A percentile compares a stretch with the other conserved stretches of the same genome.
Conservation (phyloP, 768 basidiomycete genomes). For the Psilocybe cyanescens region DNA sequence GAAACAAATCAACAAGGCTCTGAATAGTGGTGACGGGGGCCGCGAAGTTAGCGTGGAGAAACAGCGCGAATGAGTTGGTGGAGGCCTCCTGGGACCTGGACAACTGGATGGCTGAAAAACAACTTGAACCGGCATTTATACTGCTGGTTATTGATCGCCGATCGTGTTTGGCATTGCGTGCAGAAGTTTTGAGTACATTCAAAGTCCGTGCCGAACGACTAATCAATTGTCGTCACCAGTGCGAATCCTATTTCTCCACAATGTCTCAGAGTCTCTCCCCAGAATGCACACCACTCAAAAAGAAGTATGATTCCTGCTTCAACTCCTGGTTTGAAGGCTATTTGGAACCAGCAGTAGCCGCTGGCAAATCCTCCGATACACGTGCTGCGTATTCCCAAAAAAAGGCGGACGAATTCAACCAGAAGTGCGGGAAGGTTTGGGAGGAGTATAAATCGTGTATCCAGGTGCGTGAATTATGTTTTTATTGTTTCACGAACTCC, state of each 20-base stretch:
- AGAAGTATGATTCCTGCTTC: constrained; percentile 92
- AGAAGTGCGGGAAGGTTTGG: constrained; percentile 86
- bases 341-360: constrained; percentile 76
- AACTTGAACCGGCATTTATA: no score
- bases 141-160: no score
- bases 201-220: not conserved
- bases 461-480: constrained; percentile 54
- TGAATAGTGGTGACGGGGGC: no score
- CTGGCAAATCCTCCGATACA: constrained; percentile 40
- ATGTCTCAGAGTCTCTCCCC: constrained; percentile 85
- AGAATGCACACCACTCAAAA: constrained; percentile 90
- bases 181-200: not conserved
- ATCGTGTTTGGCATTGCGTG: not conserved
- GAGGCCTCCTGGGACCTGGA: no score
- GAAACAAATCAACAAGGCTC: no score
- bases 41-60: no score
- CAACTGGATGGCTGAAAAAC: no score
- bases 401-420: constrained; percentile 88
- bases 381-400: constrained; percentile 65
- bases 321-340: constrained; percentile 98
- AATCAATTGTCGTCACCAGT: no score
- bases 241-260: no score
- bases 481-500: not conserved
- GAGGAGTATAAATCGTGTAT: constrained; percentile 78
- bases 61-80: no score